Conservation (phyloP, 306 rosid genomes). For the Sechiopsis laciniata region DNA sequence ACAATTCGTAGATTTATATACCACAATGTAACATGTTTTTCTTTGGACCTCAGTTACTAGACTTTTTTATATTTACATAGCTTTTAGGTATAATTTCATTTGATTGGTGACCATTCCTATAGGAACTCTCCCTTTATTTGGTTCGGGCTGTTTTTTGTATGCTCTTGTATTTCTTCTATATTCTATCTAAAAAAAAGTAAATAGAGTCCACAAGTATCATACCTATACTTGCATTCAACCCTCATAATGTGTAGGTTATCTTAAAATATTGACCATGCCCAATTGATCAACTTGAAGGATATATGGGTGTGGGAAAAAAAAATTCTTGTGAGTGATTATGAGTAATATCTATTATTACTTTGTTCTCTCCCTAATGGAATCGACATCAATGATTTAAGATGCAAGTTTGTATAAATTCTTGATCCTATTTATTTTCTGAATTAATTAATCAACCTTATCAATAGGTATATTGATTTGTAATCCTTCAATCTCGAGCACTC, state of each 20-base stretch:
- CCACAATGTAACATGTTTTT: too few relatives aligned
- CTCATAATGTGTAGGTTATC: background rate
- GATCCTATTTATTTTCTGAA: background rate
- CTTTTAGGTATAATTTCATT: too few relatives aligned
- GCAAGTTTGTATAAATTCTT: background rate
- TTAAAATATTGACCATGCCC: background rate
- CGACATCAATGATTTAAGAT: background rate
- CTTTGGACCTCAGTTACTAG: too few relatives aligned
- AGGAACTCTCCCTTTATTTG: too few relatives aligned
- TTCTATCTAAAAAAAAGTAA: background rate
- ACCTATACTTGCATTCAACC: background rate
- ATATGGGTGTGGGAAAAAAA: background rate
- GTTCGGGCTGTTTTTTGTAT: too few relatives aligned
- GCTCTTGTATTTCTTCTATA: too few relatives aligned
- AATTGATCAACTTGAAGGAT: background rate
- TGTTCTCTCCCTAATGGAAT: too few relatives aligned
- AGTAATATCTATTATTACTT: background rate
- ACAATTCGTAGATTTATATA: background rate
- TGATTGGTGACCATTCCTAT: too few relatives aligned
- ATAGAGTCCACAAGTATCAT: background rate
- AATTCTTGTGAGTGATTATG: background rate
- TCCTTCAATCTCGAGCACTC: background rate
- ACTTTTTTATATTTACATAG: too few relatives aligned
- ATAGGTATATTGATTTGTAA: background rate
- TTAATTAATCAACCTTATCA: background rate